A percentile compares a stretch with the other conserved stretches of the same genome.
These are phyloP conservation scores for Vigna trinervia DNA, from an alignment of 306 rosid species.

Conservation along the genomic window DNA sequence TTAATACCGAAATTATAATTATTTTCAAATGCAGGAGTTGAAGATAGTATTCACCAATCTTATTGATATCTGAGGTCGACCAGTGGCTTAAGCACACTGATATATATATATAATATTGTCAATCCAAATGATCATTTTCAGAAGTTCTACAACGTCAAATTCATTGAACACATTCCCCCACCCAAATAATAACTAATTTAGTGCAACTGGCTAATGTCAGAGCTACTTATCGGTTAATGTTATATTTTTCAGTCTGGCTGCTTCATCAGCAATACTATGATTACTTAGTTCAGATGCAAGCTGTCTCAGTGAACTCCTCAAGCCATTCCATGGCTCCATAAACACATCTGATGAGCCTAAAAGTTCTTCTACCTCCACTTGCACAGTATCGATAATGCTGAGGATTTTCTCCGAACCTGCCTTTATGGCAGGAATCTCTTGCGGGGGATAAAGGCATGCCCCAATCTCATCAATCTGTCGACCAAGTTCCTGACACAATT, in stretches of 20 bases:
- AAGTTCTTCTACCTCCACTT: conserved; percentile 54
- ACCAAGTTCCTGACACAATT: conserved; percentile 69
- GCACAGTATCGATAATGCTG: conserved; percentile 60
- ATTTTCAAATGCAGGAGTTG: neutral
- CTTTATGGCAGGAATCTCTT: conserved; percentile 65
- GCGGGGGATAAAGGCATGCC: conserved; percentile 94
- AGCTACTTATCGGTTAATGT: conserved; percentile 51
- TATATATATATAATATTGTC: conserved; percentile 13
- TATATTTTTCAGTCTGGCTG: conserved; percentile 54
- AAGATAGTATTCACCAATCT: too few relatives aligned
- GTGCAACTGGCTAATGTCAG: neutral
- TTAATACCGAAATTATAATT: neutral
- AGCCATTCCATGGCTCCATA: conserved; percentile 58
- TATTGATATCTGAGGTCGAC: neutral
- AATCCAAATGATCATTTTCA: conserved; percentile 15
- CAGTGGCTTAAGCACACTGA: neutral
- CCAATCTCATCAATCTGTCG: conserved; percentile 85
- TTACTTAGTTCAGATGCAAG: conserved; percentile 56
- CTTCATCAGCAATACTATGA: conserved; percentile 48
- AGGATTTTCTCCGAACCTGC: conserved; percentile 61
- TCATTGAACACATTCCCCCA: conserved; percentile 5
- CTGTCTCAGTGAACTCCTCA: conserved; percentile 59
- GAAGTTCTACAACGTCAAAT: conserved; percentile 17
- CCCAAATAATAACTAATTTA: neutral
- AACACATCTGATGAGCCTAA: conserved; percentile 64